Conservation (phyloP, 2,329 filamentous ascomycete species). For the Fusarium keratoplasticum region DNA sequence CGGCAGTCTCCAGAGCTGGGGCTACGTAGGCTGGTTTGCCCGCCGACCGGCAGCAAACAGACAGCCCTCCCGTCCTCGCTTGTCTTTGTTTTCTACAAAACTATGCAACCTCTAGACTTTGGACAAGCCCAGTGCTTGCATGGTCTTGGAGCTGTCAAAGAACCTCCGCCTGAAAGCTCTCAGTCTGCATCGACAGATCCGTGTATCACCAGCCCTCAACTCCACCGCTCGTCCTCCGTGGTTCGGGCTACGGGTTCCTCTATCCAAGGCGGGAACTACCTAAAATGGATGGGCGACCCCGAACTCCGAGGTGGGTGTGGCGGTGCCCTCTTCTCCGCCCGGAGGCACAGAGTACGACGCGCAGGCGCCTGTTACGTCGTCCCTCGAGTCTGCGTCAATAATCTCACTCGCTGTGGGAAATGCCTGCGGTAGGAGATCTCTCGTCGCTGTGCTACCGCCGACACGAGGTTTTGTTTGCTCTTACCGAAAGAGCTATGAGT, state of each 20-base stretch:
- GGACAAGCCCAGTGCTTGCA: background rate
- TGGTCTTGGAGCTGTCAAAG: background rate
- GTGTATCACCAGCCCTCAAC: background rate
- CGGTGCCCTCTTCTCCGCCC: slow-evolving; percentile 1
- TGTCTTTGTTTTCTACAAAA: background rate
- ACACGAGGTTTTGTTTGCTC: slow-evolving; percentile 27
- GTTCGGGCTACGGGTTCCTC: background rate
- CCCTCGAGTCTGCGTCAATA: slow-evolving; percentile 11
- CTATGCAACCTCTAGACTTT: background rate
- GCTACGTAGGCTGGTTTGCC: slow-evolving; percentile 2
- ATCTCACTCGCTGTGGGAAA: slow-evolving; percentile 1
- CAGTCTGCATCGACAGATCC: background rate
- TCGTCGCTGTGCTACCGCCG: slow-evolving; percentile 16
- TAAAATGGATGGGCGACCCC: background rate
- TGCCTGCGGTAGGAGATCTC: background rate
- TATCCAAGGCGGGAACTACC: background rate
- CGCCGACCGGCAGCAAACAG: background rate
- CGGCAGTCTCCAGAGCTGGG: slow-evolving; percentile 16
- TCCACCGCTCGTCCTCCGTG: background rate
- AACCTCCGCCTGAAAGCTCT: background rate
- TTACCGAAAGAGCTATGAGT: background rate
- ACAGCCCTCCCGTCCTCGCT: background rate
- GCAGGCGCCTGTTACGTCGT: slow-evolving; percentile 12
- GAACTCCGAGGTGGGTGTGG: slow-evolving; percentile 5
- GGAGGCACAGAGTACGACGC: slow-evolving; percentile 19